Base-by-base conservation (phyloP, 345 rosid species). In the Lagerstroemia speciosa region DNA sequence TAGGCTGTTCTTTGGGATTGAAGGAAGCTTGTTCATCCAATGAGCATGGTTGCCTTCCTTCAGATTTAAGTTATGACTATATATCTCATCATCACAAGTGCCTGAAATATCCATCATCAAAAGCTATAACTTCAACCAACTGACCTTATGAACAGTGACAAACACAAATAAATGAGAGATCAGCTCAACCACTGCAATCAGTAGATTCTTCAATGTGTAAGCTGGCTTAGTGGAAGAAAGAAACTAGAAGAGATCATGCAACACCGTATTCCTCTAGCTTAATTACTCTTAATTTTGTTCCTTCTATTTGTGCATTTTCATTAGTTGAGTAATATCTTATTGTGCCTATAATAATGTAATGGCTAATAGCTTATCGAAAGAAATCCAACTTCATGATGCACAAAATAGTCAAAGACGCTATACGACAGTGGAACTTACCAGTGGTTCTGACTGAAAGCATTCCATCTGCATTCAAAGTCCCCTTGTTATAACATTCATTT, bases 371-470 rank as follows among this genome's bases (percentile, higher is more conserved):
- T 19, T 33, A 66, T 20, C 9, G 6, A 67, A 69, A 58, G 46
- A 67, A 22, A 58, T 57, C 62, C 40, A 53, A 53, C 30, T 10
- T 26, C 20, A 68, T 24, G 14, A 34, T 52, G 6, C 26, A 15
- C 10, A 5, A 46, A 19, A 26, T 36, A 32, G 22, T 4, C 26
- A 19, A 9, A 6, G 50, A 8, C 27, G 32, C 27, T 1, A 68
- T 5, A 3, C 14, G 33, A 65, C 14, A 16, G 64, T 6, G 64
- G 37, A 83, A 79, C 87, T 80, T 75, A 93, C 98, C 74, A 41
- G 98, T 93, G 30, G 96, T 90, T 76, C 69, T 84, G 76, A 88
- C 77, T 36, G 86, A 78, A 74, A 93, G 86, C 74, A 81, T 34
- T 50, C 90, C 97, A 90, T 93, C 98, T 93, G 92, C 85, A 75